Evolutionary conservation across 106 monocot species (phyloP), one percentile per base, ranked within the genome.

Genomic region (Hemerocallis citrina): DNA sequence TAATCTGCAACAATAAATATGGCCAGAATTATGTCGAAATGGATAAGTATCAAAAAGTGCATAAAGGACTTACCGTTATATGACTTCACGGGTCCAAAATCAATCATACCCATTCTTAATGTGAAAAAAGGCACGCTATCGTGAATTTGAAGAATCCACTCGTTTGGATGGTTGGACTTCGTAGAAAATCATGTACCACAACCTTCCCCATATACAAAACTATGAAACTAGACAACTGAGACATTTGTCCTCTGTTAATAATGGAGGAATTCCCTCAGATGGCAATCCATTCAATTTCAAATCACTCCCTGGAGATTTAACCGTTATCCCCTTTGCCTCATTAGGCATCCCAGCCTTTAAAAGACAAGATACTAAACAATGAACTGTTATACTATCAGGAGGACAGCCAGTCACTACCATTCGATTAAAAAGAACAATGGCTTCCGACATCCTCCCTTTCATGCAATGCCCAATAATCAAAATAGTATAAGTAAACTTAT

Each of bases 381-480:
- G 61, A 29, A 76, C 62, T 25, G 83, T 71, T 15, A 81, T 49
- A 43, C 5, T 59, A 68, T 87, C 88, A 29, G 75, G 75, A 11
- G 10, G 4, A 74, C 87, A 88, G 3, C 92, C 81, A 24, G 45
- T 47, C 43, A 42, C 58, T 23, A 60, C 50, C 92, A 92, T 92
- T 66, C 58, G 84, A 10, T 75, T 25, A 61, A 81, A 92, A 65
- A 88, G 47, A n/a, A 33, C 22, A 38, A 88, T 62, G 9, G 92
- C 92, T 32, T 92, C 92, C 4, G 55, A 14, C 67, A 81, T 78
- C 65, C 75, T 87, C 13, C 92, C 87, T 48, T 81, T 84, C 84
- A 92, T 83, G 59, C 87, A 92, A 51, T 88, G 78, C 16, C 92
- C 92, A 64, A 92, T 81, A 4, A 92, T 92, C 34, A 92, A 54